Conservation (phyloP, 2,329 filamentous ascomycete species). For the Calonectria leucothoes region DNA sequence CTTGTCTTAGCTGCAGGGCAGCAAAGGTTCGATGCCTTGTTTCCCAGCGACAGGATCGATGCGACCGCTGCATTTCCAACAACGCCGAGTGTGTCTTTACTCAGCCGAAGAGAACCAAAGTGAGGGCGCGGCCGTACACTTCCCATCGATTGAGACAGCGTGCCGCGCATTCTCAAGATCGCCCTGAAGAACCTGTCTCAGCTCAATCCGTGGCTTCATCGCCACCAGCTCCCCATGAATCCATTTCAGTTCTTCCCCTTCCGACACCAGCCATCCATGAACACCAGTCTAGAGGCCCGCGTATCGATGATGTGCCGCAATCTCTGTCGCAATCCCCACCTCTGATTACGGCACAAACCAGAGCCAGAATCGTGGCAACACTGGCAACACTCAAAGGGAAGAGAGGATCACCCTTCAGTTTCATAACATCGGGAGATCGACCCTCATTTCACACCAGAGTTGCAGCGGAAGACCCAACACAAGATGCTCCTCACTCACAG, state of each 20-base stretch:
- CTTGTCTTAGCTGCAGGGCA: constrained; percentile 20
- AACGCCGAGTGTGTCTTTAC: constrained; percentile 17
- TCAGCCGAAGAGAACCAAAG: constrained; percentile 12
- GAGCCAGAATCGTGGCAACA: constrained; percentile 17
- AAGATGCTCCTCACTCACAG: neutral
- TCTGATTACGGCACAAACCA: constrained; percentile 13
- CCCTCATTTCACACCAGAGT: neutral
- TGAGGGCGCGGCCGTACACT: constrained; percentile 4
- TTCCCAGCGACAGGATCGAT: constrained; percentile 10
- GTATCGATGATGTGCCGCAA: neutral
- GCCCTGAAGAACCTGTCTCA: neutral
- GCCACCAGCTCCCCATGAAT: neutral
- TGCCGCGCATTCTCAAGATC: neutral
- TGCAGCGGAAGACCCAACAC: neutral
- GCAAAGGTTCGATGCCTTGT: constrained; percentile 22
- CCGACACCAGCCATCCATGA: neutral
- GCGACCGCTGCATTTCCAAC: constrained; percentile 20
- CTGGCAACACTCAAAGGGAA: constrained; percentile 27
- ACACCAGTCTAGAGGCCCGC: neutral
- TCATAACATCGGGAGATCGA: constrained; percentile 28
- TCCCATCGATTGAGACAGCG: constrained; percentile 3
- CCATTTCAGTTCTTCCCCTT: neutral
- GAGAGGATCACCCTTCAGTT: constrained; percentile 29
- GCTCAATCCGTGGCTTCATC: neutral
- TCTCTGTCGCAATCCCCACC: neutral